Conservation (phyloP, 1,139 yeast species). For the Hansenula lynferdii region DNA sequence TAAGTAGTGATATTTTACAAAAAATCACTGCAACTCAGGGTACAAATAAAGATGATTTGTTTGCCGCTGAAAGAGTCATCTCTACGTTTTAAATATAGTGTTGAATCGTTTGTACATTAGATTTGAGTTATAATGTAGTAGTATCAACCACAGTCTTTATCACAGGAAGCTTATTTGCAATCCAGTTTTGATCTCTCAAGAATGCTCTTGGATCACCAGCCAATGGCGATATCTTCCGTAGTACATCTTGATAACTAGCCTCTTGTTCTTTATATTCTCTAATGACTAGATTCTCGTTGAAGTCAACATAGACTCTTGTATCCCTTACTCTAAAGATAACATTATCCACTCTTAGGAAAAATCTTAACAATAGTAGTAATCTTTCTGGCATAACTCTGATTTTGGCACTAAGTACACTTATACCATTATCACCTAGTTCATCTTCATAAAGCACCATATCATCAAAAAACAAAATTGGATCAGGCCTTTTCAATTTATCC, state of each 20-base stretch:
- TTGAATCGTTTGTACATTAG: background rate
- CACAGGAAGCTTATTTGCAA: slow-evolving; percentile 53
- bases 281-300: slow-evolving; percentile 56
- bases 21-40: slow-evolving; percentile 27
- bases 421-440: slow-evolving; percentile 95
- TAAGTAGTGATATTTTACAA: slow-evolving; percentile 32
- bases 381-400: slow-evolving; percentile 88
- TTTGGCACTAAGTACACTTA: slow-evolving; percentile 69
- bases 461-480: slow-evolving; percentile 85
- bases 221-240: slow-evolving; percentile 37
- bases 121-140: slow-evolving; percentile 12
- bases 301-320: slow-evolving; percentile 78
- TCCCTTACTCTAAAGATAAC: slow-evolving; percentile 83
- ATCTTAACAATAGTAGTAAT: slow-evolving; percentile 64
- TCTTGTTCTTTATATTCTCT: slow-evolving; percentile 80
- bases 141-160: slow-evolving; percentile 26
- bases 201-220: slow-evolving; percentile 67
- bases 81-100: background rate
- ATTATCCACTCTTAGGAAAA: slow-evolving; percentile 85
- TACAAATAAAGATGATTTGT: slow-evolving; percentile 27
- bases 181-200: slow-evolving; percentile 83
- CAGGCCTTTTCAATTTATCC: slow-evolving; percentile 63
- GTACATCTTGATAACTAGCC: slow-evolving; percentile 55
- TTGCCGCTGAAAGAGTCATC: slow-evolving; percentile 26
- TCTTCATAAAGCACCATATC: slow-evolving; percentile 89